Evolutionary conservation across 768 basidiomycete genomes (phyloP), one percentile per base, ranked within the genome.

Genomic region (Crepidotus variabilis): DNA sequence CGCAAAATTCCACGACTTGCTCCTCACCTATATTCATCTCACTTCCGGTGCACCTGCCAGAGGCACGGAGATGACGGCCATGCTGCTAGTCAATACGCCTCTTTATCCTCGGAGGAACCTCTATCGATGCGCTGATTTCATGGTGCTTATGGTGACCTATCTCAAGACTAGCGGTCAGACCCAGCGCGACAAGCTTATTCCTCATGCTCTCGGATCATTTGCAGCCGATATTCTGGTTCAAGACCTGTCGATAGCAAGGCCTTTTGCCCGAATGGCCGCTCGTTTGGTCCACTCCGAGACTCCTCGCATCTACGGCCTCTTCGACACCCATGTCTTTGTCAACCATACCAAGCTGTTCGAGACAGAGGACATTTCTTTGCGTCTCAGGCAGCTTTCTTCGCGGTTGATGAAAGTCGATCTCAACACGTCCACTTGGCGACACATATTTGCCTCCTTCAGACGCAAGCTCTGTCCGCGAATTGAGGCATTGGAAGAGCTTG

Each of bases 181-280:
- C 61, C n/a, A 55, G 14, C 11, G 50, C 2, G 61, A 69, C 48
- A 67, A 62, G 36, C 58, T 69, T 5, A 67, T 72, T 14, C 72
- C 70, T 0, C 67, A 68, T 47, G 59, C 64, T 0, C 36, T 71
- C 0, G 63, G 68, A 56, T 62, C 50, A 0, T 54, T 71, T 6
- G 61, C 57, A 0, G 48, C 61, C 0, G 63, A 71, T 47, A 16
- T 72, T 0, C 24, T 72, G 0, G 58, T 73, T 4, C 69, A 71
- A 47, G 52, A 65, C 6, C 65, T 67, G 2, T 61, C 65, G 0
- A 36, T 71, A 9, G 59, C 59, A 4, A 54, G 59, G 1, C 61
- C 59, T 0, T 63, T 63, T 33, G 61, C 61, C 13, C n/a, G 46
- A 2, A n/a, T 60, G 0, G 55, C 52, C 2, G 57, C 59, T 2